phyloP scores from a whole-genome alignment of 768 basidiomycete species.

The Mycena polygramma region DNA sequence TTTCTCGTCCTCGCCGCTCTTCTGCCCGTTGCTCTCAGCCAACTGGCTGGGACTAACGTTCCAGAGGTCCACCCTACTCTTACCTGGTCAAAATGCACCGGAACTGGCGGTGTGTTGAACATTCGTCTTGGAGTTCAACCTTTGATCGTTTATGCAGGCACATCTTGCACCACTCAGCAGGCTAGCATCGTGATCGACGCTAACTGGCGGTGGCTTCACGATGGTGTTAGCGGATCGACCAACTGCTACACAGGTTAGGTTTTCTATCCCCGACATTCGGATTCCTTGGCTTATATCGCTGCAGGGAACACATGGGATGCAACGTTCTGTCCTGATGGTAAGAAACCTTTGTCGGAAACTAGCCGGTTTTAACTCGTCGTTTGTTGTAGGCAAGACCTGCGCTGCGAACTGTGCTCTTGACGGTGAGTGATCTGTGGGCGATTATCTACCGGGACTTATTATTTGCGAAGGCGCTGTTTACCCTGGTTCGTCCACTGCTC shows the following conservation, averaged over 20 bases:
- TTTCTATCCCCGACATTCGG: not conserved
- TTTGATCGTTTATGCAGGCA: slow-evolving; percentile 13
- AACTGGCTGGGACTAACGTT: slow-evolving; percentile 59
- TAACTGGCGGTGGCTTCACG: slow-evolving; percentile 52
- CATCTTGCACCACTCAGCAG: slow-evolving; percentile 45
- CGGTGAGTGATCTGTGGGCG: not conserved
- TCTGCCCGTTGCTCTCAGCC: slow-evolving; percentile 53
- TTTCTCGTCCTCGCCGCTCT: slow-evolving; percentile 34
- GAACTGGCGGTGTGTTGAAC: slow-evolving; percentile 42
- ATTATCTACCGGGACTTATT: not conserved
- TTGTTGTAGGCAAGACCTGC: not conserved
- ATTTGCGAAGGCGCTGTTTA: not conserved
- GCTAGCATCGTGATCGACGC: not conserved
- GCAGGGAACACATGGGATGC: not conserved
- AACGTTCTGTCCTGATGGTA: not conserved
- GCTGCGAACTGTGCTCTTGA: slow-evolving; percentile 1
- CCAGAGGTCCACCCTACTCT: slow-evolving; percentile 61
- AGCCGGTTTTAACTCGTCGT: too few relatives aligned
- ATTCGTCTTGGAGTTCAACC: not conserved
- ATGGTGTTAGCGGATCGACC: slow-evolving; percentile 47
- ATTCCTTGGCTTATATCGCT: not conserved
- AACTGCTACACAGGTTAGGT: slow-evolving; percentile 60
- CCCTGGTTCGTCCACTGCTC: not conserved
- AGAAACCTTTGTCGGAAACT: too few relatives aligned
- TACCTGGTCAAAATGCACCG: slow-evolving; percentile 54